phyloP scores from a whole-genome alignment of 305 asterid species.

The Solanum aculeatissimum region DNA sequence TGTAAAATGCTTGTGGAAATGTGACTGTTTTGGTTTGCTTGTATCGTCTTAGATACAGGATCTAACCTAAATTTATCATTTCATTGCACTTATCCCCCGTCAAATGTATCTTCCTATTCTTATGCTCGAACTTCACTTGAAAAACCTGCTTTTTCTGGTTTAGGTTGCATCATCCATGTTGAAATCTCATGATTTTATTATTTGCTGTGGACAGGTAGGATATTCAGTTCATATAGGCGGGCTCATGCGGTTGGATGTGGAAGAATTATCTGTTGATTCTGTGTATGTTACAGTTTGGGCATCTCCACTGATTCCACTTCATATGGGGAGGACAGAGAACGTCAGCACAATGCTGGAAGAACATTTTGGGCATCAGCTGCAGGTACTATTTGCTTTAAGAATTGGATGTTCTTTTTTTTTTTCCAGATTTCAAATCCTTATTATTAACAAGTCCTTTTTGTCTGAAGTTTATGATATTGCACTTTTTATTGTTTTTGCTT shows the following conservation, averaged over 20 bases:
- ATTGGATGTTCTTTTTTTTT: background rate
- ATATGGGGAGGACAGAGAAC: slow-evolving; percentile 81
- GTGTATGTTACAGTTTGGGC: slow-evolving; percentile 86
- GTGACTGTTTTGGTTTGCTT: background rate
- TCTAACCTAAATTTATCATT: background rate
- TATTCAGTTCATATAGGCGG: slow-evolving; percentile 81
- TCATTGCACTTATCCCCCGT: background rate
- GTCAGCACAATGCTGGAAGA: slow-evolving; percentile 50
- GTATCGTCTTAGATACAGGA: background rate
- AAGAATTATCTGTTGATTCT: slow-evolving; percentile 61
- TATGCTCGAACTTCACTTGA: background rate
- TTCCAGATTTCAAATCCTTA: background rate
- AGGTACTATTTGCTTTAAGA: slow-evolving; percentile 23
- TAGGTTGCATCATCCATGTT: background rate
- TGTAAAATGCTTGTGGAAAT: background rate
- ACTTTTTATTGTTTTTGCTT: background rate
- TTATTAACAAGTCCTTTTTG: too few species aligned
- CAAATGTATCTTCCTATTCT: background rate
- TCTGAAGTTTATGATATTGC: background rate
- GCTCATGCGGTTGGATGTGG: slow-evolving; percentile 67
- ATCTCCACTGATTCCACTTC: slow-evolving; percentile 68
- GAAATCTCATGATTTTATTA: background rate
- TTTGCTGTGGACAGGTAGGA: slow-evolving; percentile 48
- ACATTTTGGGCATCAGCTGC: slow-evolving; percentile 77
- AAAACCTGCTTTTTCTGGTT: background rate